phyloP scores from a whole-genome alignment of 2,329 filamentous ascomycete species.

The Pyricularia pennisetigena region DNA sequence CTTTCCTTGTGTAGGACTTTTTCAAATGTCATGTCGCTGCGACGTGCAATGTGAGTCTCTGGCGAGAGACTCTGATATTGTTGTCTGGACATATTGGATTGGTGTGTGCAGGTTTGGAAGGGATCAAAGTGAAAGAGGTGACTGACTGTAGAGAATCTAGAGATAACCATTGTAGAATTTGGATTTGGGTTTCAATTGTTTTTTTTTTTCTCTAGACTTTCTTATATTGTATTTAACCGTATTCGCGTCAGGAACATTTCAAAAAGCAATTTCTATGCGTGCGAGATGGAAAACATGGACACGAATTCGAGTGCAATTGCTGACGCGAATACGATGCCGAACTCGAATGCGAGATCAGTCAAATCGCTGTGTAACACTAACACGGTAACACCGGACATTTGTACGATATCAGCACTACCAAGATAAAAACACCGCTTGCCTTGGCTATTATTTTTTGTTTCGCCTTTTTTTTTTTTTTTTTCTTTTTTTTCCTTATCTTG shows the following conservation, averaged over 20 bases:
- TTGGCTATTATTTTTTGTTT: too few species aligned
- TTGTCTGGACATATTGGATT: not conserved
- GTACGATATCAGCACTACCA: not conserved
- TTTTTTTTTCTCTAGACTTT: not conserved
- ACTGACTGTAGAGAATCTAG: not conserved
- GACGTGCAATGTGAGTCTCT: not conserved
- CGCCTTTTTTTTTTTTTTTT: too few species aligned
- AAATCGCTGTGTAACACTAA: not conserved
- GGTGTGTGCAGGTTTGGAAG: not conserved
- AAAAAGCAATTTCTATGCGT: not conserved
- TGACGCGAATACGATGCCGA: not conserved
- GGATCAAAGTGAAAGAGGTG: not conserved
- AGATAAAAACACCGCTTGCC: too few species aligned
- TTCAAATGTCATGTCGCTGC: constrained; percentile 1
- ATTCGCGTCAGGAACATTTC: not conserved
- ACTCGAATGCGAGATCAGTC: not conserved
- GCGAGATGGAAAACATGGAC: not conserved
- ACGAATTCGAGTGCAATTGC: not conserved
- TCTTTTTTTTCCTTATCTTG: too few species aligned
- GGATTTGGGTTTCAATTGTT: too few species aligned
- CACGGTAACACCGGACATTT: not conserved
- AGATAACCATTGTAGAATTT: not conserved
- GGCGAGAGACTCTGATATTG: not conserved
- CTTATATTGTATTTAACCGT: not conserved
- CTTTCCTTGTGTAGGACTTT: not conserved